Evolutionary conservation across 73 alveolate genomes (phyloP), one percentile per base, ranked within the genome.

Genomic region (Effrenium voratum): DNA sequence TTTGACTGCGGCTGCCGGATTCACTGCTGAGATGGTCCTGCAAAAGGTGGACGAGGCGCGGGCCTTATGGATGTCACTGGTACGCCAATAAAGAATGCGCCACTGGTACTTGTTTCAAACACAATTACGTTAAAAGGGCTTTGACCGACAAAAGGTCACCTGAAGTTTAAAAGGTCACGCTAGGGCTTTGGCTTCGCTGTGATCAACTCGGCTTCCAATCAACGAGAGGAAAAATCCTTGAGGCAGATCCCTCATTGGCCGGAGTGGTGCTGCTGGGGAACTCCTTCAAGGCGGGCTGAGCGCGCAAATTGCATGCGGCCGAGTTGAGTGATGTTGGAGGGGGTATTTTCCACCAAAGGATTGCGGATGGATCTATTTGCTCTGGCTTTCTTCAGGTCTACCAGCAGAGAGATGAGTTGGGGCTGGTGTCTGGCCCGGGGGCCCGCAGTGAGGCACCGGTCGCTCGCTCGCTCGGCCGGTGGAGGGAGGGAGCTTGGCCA

Each of bases 341-440:
- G 75, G 34, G 36, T 16, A 8, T 32, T 26, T 24, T 5, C 68
- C 8, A n/a, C 73, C 4, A 19, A 59, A 59, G 73, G 34, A 28
- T 59, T 28, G 36, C 26, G 26, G 73, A 28, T 55, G 26, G 28
- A 68, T 32, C 13, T 68, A 47, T 72, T 28, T 36, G 82, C 50
- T n/a, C n/a, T n/a, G n/a, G n/a, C n/a, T n/a, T n/a, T n/a, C n/a
- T n/a, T 1, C 38, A 88, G 95, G 97, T 47, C 34, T 90, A 90
- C 97, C 87, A 59, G 22, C 88, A 90, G 43, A 86, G 97, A 30
- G 97, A 90, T n/a, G 88, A 90, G 76, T 12, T 90, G 57, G 38
- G 76, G 6, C 26, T 68, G 57, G 97, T 90, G 52, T 46, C 76
- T 66, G 97, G 97, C 57, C 97, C 97, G 19, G 97, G 97, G 46